Evolutionary conservation across 164 flowering plant species (phyloP).

Genomic region (Vitis vinifera): ASM3070453v1 NC_081812.1:11468001-11468500

Average conservation of each 20-base stretch:
- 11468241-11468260: background rate
- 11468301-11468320: background rate
- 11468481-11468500: constrained; percentile 10
- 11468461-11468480: background rate
- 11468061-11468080: no score
- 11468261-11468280: background rate
- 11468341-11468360: background rate
- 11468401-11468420: constrained; percentile 12
- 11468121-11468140: no score
- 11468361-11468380: background rate
- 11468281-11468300: background rate
- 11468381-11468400: background rate
- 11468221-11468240: no score
- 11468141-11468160: no score
- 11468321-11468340: background rate
- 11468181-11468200: no score
- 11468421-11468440: constrained; percentile 15
- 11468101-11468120: no score
- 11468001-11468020: no score
- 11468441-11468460: background rate
- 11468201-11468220: no score
- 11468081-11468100: no score
- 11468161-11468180: no score
- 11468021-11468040: no score
- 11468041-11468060: no score